Base-by-base conservation (phyloP, 2,329 filamentous ascomycete species). In the Aspergillus calidoustus region DNA sequence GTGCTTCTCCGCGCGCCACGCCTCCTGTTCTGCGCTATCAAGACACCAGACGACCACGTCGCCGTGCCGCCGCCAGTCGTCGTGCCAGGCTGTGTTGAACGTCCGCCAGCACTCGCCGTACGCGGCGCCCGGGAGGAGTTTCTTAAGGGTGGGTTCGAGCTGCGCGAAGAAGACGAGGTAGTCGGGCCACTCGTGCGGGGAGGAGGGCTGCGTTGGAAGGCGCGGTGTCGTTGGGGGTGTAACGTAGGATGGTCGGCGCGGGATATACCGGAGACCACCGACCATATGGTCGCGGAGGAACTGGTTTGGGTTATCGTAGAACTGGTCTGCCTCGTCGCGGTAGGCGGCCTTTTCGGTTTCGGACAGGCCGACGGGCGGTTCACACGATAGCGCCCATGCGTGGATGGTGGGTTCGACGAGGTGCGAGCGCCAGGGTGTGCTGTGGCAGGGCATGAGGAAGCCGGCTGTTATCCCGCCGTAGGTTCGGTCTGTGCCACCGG, bases 371-470 rank as follows among this genome's bases (percentile, higher is more conserved):
- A 99, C 79, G 0, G 95, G 95, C 1, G 95, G 95, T 69, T 97
- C 93, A 76, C 95, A 99, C 6, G 91, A 90, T 17, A 98, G 81
- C 0, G 93, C 94, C 82, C 93, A 93, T 4, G 92, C 93, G 61
- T 86, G 80, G 57, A 97, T 87, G 31, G 82, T 80, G 0, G 91
- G 86, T 72, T 95, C 86, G 63, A 96, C 83, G 44, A 98, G 84
- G 72, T 96, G 91, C 17, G 90, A 93, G 70, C 93, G 90, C 94
- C 95, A 98, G 2, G 95, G 94, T 0, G 94, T 98, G 67, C 91
- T 91, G 81, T 99, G 95, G 79, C 95, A 99, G 9, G 95, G 95
- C 85, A 93, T 96, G 25, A 99, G 84, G 79, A 98, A 97, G 22
- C 90, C 89, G 38, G 89, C 81, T 3, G 84, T 84, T 30, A 84